Percentiles rank a stretch among this genome's conserved stretches.
Conservation (phyloP, 495 filamentous ascomycete species). For the Hypoxylon cercidicola region DNA sequence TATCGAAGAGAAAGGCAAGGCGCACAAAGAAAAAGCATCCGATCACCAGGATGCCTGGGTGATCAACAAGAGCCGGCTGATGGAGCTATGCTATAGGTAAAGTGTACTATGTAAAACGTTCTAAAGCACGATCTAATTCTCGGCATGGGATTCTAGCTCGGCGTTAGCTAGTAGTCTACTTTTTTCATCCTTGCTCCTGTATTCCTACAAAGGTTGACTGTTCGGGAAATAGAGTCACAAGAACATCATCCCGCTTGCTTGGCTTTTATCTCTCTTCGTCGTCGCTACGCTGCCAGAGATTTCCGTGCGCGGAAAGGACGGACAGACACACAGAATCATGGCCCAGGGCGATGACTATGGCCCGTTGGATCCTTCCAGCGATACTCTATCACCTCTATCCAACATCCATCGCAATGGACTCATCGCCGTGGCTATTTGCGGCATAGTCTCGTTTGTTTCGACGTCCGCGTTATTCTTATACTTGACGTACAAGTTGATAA, state of each 20-base stretch:
- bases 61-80: not conserved
- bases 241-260: not conserved
- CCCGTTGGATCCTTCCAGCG: constrained; percentile 20
- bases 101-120: constrained; percentile 1
- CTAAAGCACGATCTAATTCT: constrained; percentile 13
- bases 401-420: constrained; percentile 60
- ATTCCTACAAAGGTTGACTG: not conserved
- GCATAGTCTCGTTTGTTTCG: constrained; percentile 68
- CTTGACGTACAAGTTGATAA: constrained; percentile 66
- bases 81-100: not conserved
- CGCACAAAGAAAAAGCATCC: not conserved
- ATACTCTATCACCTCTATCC: constrained; percentile 60
- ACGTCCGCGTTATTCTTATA: constrained; percentile 62
- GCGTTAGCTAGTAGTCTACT: constrained; percentile 14
- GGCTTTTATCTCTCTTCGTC: constrained; percentile 1
- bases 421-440: constrained; percentile 66
- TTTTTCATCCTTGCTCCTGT: not conserved
- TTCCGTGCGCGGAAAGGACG: not conserved
- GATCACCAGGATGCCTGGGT: not conserved
- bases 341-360: constrained; percentile 28
- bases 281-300: not conserved
- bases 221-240: constrained; percentile 22
- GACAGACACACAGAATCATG: constrained; percentile 14
- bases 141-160: constrained; percentile 17
- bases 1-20: constrained; percentile 11